Evolutionary conservation across 768 basidiomycete species (phyloP), one percentile per base, ranked within the genome.

Genomic region (Gelatoporia subvermispora): DNA sequence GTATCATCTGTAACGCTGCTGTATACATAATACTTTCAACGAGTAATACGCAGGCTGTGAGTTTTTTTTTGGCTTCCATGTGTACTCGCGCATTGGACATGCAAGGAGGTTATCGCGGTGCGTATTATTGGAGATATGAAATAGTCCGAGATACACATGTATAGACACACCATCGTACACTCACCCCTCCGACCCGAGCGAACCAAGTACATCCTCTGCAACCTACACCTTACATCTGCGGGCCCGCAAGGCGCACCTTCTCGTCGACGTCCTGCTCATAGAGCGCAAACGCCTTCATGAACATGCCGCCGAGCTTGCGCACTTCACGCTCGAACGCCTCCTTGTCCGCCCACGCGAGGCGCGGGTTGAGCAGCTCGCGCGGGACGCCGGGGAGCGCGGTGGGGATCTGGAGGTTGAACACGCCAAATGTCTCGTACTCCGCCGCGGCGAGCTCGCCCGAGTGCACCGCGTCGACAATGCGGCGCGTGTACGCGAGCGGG

Each of bases 401-500:
- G 36, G 96, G 95, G 66, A 97, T 82, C 55, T 81, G 74, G 53
- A 98, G 79, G 64, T 80, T 79, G 74, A 98, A 99, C 49, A 80
- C 78, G 49, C 71, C 79, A 63, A 93, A 93, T 56, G 68, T 87
- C 75, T 92, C 90, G 67, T 73, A 97, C 65, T 93, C 84, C 55
- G 88, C 86, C 63, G 85, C 78, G 65, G 85, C 85, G 55, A 98
- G 86, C 62, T 84, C 81, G 43, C 95, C 94, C 49, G 88, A 85
- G 75, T 98, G 96, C 61, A 98, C 92, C 35, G 93, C 89, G 66
- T 98, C 93, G 70, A 98, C 88, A 66, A 98, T 98, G 50, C 85
- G 84, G 47, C 95, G 91, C 41, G 96, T 98, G 72, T 84, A 92
- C 65, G 88, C 89, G 72, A 99, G 85, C 17, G 95, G 87, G 81